These are phyloP conservation scores for Triglochin maritima DNA, from an alignment of 106 monocot species.

Conservation along the genomic window DNA sequence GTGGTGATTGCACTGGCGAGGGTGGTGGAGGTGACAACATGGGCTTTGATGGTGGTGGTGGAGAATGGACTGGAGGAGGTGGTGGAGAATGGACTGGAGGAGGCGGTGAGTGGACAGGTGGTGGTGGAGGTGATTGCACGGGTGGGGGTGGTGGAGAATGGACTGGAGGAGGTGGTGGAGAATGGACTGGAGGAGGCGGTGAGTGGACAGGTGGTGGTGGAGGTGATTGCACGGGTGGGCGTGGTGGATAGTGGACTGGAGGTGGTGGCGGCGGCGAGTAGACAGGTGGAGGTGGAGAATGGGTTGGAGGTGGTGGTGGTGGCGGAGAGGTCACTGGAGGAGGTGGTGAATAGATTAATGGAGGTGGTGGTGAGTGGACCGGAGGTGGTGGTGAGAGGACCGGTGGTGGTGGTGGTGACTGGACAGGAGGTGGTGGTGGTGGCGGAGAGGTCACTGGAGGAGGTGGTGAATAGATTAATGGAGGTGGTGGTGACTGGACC, in stretches of 20 bases:
- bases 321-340: constrained; percentile 3
- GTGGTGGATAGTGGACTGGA: not conserved
- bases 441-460: constrained; percentile 8
- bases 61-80: constrained; percentile 3
- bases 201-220: constrained; percentile 4
- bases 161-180: constrained; percentile 6
- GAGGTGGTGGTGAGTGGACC: constrained; percentile 6
- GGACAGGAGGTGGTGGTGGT: not conserved
- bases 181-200: too few species aligned
- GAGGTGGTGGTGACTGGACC: not conserved
- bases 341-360: not conserved
- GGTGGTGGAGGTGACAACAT: not conserved
- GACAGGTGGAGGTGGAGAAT: not conserved
- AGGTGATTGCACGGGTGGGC: constrained; percentile 1
- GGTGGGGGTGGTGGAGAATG: constrained; percentile 2
- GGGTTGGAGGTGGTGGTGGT: not conserved
- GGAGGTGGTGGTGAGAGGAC: constrained; percentile 10
- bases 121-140: constrained; percentile 1
- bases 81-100: not conserved
- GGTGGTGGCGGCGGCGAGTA: not conserved
- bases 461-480: not conserved
- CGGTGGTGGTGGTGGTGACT: constrained; percentile 10
- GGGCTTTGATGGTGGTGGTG: not conserved
- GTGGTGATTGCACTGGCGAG: too few species aligned
- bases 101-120: not conserved